Evolutionary conservation across 2,329 filamentous ascomycete species (phyloP), one percentile per base, ranked within the genome.

Genomic region (Colletotrichum theobromicola): DNA sequence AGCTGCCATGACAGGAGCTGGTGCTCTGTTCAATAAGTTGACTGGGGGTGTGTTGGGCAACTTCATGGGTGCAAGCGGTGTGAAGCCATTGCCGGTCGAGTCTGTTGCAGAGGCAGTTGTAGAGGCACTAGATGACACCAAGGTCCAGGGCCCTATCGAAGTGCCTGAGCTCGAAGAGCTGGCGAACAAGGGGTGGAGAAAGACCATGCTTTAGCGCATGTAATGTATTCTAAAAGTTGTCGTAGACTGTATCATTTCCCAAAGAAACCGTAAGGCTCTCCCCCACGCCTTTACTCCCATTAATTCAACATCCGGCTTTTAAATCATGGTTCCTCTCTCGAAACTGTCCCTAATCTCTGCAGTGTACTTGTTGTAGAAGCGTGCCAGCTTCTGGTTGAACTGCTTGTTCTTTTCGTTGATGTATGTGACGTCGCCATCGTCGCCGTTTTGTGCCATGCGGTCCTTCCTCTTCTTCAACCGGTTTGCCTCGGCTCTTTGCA

Each of bases 331-430:
- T 21, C 97, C 97, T 77, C 97, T 91, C 90, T 99, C 97, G 83
- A 99, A 99, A 84, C 94, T 98, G 82, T 99, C 97, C 82, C 97
- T 90, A 80, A 99, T 98, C 84, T 99, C 97, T 35, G 94, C 92
- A 60, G 97, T 99, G 85, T 99, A 99, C 88, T 98, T 98, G 87
- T 99, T 97, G 86, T 99, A 99, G 87, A 98, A 99, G 78, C 97
- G 90, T 68, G 94, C 89, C 84, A 99, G 88, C 87, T 99, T 98
- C 87, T 98, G 93, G 91, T 99, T 99, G 88, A 99, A 99, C 89
- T 98, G 95, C 89, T 98, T 98, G 89, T 99, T 99, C 93, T 99
- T 98, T 86, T 98, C 95, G 86, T 99, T 99, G 90, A 99, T 99
- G 85, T 98, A 98, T 9, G 96, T 98, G 79, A 98, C 94, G 84